These are phyloP conservation scores for Eimeria necatrix DNA, from an alignment of 169 alveolate genomes.

Conservation along the genomic window DNA sequence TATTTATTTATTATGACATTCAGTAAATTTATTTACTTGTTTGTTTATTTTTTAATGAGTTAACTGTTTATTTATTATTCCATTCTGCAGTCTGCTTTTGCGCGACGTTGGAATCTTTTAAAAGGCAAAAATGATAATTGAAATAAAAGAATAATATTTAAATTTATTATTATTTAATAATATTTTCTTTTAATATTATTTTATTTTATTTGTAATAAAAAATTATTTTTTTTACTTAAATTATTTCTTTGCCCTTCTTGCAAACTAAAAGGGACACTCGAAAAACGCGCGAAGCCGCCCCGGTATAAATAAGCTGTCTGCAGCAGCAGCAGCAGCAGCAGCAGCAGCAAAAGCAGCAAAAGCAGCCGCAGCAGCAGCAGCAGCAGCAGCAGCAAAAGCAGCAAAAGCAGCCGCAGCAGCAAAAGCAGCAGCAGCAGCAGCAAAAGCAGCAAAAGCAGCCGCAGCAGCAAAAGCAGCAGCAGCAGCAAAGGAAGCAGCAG, in stretches of 20 bases:
- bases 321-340: neutral
- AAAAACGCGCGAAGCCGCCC: slow-evolving; percentile 97
- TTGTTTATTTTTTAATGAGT: neutral
- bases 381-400: neutral
- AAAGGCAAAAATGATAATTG: no score
- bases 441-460: neutral
- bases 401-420: neutral
- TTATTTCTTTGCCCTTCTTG: slow-evolving; percentile 82
- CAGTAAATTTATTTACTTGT: neutral
- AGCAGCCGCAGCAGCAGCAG: neutral
- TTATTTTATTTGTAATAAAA: neutral
- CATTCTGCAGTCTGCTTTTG: neutral
- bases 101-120: no score
- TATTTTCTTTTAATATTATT: neutral
- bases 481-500: neutral
- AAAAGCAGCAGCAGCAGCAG: neutral
- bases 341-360: neutral
- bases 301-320: slow-evolving; percentile 94
- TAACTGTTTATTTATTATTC: neutral
- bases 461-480: neutral
- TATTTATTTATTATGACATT: neutral
- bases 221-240: slow-evolving; percentile 75
- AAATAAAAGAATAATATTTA: neutral
- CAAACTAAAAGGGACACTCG: slow-evolving; percentile 90
- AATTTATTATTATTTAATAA: neutral